Evolutionary conservation across 2,329 filamentous ascomycete species (phyloP).

Genomic region (Pseudohalonectria lignicola): DNA sequence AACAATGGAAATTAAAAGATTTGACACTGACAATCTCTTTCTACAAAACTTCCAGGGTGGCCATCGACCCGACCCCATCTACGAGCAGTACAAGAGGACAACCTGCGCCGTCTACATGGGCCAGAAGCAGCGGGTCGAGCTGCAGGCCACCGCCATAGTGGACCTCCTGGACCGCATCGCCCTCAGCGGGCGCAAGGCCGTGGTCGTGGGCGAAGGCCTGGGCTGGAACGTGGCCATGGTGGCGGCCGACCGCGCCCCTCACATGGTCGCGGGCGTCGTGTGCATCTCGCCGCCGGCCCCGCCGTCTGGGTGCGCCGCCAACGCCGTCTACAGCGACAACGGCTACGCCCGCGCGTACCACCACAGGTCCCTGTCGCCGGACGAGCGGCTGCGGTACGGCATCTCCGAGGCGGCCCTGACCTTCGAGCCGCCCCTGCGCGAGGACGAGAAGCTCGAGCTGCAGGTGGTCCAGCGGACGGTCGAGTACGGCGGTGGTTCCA

Average conservation of each 20-base stretch:
- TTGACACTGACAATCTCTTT: neutral
- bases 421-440: constrained; percentile 23
- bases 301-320: constrained; percentile 23
- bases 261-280: constrained; percentile 35
- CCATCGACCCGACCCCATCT: too few species aligned
- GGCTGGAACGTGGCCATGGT: constrained; percentile 33
- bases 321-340: neutral
- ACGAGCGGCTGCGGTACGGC: constrained; percentile 5
- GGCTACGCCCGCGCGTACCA: neutral
- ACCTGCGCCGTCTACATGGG: too few species aligned
- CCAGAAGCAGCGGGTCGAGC: too few species aligned
- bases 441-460: constrained; percentile 8
- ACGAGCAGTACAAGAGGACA: too few species aligned
- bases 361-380: neutral
- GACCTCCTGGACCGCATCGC: too few species aligned
- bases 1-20: neutral
- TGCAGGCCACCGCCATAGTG: too few species aligned
- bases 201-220: constrained; percentile 37
- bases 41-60: too few species aligned
- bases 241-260: constrained; percentile 34
- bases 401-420: constrained; percentile 20
- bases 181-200: too few species aligned
- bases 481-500: too few species aligned
- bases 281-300: constrained; percentile 42
- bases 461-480: too few species aligned